Evolutionary conservation across 2,329 filamentous ascomycete species (phyloP), one percentile per base, ranked within the genome.

Genomic region (Didymella lethalis): DNA sequence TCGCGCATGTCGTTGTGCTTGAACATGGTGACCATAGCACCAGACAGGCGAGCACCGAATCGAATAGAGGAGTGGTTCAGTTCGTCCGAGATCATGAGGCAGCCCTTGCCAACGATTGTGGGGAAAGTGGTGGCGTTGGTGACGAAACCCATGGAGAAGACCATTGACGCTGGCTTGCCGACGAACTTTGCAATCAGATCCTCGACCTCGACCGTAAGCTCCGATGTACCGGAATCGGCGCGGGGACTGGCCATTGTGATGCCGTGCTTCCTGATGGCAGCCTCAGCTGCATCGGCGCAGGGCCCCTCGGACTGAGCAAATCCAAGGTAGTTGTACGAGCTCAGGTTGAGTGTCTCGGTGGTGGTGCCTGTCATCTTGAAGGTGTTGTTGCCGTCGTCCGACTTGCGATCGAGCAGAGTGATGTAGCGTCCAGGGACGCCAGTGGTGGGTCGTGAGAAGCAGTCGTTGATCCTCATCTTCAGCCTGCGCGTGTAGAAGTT

Each of bases 81-180:
- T 79, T 99, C 95, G 77, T 99, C 95, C 0, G 94, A 98, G 69
- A 99, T 91, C 75, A 99, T 90, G 52, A 99, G 85, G 72, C 91
- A 96, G 61, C 95, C 95, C 81, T 96, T 98, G 70, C 90, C 90
- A 54, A 97, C 91, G 41, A 99, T 84, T 34, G 93, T 93, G 3
- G 94, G 92, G 83, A 99, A 98, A 16, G 93, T 88, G 65, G 90
- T 92, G 29, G 94, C 90, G 74, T 99, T 99, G 64, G 95, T 99
- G 62, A 93, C 93, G 75, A 97, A 99, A 32, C 95, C 95, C 95
- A 99, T 99, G 25, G 94, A 97, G 82, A 98, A 98, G 51, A 99
- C 89, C 89, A 97, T 97, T 28, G 95, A 90, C 28, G 91, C 88
- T 57, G 93, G 90, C 82, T 98, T 99, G 76, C 93, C 94, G 38